Conservation (phyloP, 2,329 filamentous ascomycete genomes). For the Alternaria rosae region DNA sequence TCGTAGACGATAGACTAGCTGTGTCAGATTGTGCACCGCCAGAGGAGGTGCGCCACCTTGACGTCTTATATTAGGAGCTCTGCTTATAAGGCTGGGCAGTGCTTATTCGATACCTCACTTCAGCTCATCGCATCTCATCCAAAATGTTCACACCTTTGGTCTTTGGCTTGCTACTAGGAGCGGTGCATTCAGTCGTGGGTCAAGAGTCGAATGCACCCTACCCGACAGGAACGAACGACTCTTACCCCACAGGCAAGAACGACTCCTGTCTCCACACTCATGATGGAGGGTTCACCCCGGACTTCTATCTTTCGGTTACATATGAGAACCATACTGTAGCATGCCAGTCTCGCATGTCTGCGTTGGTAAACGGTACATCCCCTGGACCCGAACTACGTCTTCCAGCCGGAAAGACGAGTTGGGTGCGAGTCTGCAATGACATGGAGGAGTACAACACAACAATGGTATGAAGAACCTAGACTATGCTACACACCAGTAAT, state of each 20-base stretch:
- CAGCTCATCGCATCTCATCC: background rate
- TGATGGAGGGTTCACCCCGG: slow-evolving; percentile 47
- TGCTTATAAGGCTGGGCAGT: background rate
- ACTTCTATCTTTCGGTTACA: slow-evolving; percentile 58
- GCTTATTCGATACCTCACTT: background rate
- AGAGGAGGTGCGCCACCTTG: background rate
- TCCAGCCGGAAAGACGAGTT: slow-evolving; percentile 56
- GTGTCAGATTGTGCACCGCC: slow-evolving; percentile 1
- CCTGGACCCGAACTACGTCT: slow-evolving; percentile 61
- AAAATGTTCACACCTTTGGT: slow-evolving; percentile 1
- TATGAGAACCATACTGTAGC: slow-evolving; percentile 53
- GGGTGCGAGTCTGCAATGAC: slow-evolving; percentile 68
- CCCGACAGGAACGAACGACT: background rate
- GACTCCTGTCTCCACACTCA: slow-evolving; percentile 1
- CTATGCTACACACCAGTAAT: background rate
- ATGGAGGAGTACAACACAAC: slow-evolving; percentile 63
- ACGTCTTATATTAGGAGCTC: background rate
- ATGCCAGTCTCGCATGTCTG: slow-evolving; percentile 57
- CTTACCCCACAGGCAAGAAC: background rate
- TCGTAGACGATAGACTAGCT: background rate
- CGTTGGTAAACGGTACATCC: slow-evolving; percentile 61
- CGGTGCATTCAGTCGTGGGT: background rate
- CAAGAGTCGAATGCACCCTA: background rate
- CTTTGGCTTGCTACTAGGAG: slow-evolving; percentile 3
- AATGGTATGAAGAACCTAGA: slow-evolving; percentile 52